Conservation (phyloP, 192 early-diverging fungal genomes). For the Umbelopsis vinacea region DNA sequence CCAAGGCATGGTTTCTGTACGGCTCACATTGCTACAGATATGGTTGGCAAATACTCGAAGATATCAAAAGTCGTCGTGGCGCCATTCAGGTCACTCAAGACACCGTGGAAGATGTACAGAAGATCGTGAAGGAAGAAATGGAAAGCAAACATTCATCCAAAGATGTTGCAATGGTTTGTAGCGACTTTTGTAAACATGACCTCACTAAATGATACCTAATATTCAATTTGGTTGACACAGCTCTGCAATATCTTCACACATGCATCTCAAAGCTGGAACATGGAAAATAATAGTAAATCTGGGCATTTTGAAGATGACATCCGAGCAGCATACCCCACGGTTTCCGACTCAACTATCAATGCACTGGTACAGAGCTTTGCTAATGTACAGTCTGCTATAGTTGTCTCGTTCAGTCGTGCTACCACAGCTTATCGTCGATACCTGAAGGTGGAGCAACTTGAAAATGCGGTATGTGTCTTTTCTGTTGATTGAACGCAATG, state of each 20-base stretch:
- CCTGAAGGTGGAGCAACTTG: not conserved
- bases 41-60: constrained; percentile 61
- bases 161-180: not conserved
- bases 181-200: not conserved
- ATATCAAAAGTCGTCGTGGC: constrained; percentile 27
- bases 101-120: not conserved
- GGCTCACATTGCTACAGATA: constrained; percentile 61
- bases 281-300: not conserved
- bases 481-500: not conserved
- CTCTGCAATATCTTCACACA: constrained; percentile 3
- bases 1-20: constrained; percentile 67
- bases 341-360: not conserved
- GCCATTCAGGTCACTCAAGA: not conserved
- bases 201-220: not conserved
- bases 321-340: not conserved
- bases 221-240: not conserved
- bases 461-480: not conserved
- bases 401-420: not conserved
- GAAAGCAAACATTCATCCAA: not conserved
- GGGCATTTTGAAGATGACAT: not conserved
- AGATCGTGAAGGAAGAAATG: not conserved
- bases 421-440: constrained; percentile 1
- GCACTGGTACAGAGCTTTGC: not conserved
- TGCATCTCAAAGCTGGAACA: constrained; percentile 3
- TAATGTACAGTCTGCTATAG: not conserved